phyloP scores from a whole-genome alignment of 805 yeast species.

The Myxozyma mucilagina region DNA sequence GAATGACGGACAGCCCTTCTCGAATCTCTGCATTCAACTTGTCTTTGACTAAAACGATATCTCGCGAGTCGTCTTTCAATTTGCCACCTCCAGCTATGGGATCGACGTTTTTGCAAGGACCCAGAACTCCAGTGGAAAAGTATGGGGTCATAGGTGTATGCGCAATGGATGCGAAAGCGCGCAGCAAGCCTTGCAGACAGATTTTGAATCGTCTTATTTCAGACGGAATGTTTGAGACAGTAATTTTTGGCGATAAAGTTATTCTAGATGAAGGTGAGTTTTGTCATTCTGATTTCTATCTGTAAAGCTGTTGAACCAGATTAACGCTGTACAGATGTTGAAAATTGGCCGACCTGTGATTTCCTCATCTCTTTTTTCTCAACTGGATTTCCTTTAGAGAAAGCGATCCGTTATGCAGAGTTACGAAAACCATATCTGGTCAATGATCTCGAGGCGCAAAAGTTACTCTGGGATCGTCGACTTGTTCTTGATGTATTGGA shows the following conservation, averaged over 20 bases:
- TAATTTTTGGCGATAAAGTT: slow-evolving; percentile 95
- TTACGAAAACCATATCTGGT: slow-evolving; percentile 85
- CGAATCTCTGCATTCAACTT: slow-evolving; percentile 18
- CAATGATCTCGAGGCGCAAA: slow-evolving; percentile 88
- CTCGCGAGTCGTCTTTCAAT: slow-evolving; percentile 24
- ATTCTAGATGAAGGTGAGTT: slow-evolving; percentile 71
- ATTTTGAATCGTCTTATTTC: slow-evolving; percentile 77
- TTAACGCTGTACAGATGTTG: slow-evolving; percentile 48
- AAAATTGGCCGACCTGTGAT: slow-evolving; percentile 99
- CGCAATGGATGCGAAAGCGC: slow-evolving; percentile 97
- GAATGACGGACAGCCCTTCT: slow-evolving; percentile 20
- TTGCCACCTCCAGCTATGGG: slow-evolving; percentile 23
- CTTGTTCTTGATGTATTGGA: slow-evolving; percentile 77
- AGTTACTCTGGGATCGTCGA: slow-evolving; percentile 96
- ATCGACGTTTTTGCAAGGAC: slow-evolving; percentile 29
- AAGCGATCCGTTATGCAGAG: slow-evolving; percentile 87
- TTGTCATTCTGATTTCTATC: not conserved
- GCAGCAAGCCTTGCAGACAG: slow-evolving; percentile 92
- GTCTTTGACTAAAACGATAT: slow-evolving; percentile 23
- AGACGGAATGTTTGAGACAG: slow-evolving; percentile 95
- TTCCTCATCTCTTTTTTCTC: slow-evolving; percentile 90
- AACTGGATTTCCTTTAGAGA: slow-evolving; percentile 93
- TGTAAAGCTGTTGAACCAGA: not conserved
- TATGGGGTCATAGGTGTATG: slow-evolving; percentile 97
- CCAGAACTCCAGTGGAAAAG: slow-evolving; percentile 30